Conservation (phyloP, 2,329 filamentous ascomycete species). For the Fusarium cyanostomum region DNA sequence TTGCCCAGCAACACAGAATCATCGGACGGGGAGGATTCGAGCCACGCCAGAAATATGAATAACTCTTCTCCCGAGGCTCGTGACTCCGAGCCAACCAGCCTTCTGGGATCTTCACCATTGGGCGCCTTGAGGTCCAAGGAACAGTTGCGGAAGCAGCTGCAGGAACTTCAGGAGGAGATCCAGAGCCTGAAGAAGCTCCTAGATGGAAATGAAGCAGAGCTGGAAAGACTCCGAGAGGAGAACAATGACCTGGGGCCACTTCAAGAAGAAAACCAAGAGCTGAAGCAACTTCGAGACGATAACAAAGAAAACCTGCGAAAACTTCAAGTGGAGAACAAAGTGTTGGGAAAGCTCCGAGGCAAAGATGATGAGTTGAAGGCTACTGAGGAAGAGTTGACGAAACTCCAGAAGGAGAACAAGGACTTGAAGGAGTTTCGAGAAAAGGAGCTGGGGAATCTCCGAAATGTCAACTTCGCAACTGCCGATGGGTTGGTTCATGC, state of each 20-base stretch:
- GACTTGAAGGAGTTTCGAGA: background rate
- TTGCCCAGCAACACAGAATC: too few relatives aligned
- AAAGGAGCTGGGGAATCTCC: background rate
- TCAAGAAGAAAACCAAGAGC: background rate
- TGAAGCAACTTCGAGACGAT: background rate
- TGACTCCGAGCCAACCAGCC: too few relatives aligned
- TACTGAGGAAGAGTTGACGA: background rate
- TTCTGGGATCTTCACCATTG: too few relatives aligned
- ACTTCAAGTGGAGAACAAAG: background rate
- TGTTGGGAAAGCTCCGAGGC: background rate
- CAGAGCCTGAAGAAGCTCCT: background rate
- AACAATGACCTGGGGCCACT: background rate
- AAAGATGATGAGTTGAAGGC: background rate
- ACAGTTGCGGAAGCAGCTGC: background rate
- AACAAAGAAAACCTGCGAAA: background rate
- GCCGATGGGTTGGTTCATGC: constrained; percentile 11
- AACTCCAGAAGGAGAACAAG: background rate
- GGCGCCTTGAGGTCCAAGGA: background rate
- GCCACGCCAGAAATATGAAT: too few relatives aligned
- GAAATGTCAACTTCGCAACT: constrained; percentile 2
- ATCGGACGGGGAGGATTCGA: too few relatives aligned
- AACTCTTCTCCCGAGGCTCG: too few relatives aligned
- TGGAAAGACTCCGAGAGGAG: background rate
- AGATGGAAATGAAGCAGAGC: background rate
- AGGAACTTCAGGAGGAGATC: background rate